Base-by-base conservation (phyloP, 306 rosid species). In the Luffa acutangula region DNA sequence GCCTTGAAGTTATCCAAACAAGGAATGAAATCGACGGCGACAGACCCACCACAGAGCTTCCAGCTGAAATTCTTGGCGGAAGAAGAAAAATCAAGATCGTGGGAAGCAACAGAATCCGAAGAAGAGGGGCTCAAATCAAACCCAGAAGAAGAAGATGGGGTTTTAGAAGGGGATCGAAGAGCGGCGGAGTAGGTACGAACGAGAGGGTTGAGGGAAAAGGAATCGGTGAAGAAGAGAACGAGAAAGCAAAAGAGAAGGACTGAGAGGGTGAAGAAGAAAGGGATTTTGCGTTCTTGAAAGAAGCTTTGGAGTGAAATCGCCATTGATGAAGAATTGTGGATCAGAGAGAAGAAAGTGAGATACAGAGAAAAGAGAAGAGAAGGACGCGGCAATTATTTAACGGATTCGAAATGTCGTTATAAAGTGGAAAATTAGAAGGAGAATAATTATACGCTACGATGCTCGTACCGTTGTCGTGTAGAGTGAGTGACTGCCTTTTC, bases 1-100 rank as follows among this genome's bases (percentile, higher is more conserved):
- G 89, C 99, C 80, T 63, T 39, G 33, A 31, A 56, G 48, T 95
- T 95, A 85, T 95, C 99, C 86, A 95, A 84, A 81, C 99, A 95
- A 4, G 99, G 99, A 20, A 95, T 93, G 80, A 42, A 85, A 84
- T 95, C 99, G 31, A 73, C 85, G 3, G 85, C 87, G 72, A 80
- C 63, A 0, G 88, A 52, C 0, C 86, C 92, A 59, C 69, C 42
- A 85, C 99, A 95, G 31, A 91, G 93, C 79, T 76, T 83, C 97
- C 97, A 95, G 18, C 63, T 62, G 3, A 88, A 49, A 20, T 45
- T 66, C 31, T 25, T 53, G 57, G 70, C 67, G 10, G 17, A 77
- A 37, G 79, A 56, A 74, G 34, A 34, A 34, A 48, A 48, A 51
- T 4, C 75, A 34, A 13, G 48, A 48, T 36, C 33, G 5, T 6